phyloP scores from a whole-genome alignment of 169 alveolate species.

The Plasmodium knowlesi region DNA sequence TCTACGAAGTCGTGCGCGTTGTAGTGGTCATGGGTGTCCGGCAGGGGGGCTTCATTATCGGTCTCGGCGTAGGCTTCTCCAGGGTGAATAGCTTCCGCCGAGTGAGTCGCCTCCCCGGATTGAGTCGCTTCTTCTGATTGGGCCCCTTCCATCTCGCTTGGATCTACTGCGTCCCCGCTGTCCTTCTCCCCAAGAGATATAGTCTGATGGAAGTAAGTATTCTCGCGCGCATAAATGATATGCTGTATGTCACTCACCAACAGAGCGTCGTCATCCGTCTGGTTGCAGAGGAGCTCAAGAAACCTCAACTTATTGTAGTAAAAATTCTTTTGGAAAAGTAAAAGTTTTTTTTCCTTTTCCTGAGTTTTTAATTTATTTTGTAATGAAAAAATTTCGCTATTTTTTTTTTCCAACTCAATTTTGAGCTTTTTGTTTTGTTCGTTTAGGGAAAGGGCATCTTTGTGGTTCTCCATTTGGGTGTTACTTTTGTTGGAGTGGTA shows the following conservation, averaged over 20 bases:
- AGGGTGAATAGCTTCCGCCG: not conserved
- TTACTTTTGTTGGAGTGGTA: conserved; percentile 34
- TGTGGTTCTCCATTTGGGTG: conserved; percentile 3
- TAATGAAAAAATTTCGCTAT: conserved; percentile 76
- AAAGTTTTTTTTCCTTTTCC: conserved; percentile 87
- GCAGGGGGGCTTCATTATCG: not conserved
- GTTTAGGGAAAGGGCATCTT: conserved; percentile 12
- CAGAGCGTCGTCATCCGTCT: conserved; percentile 75
- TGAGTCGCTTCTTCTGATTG: not conserved
- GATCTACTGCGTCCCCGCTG: not conserved
- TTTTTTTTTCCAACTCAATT: conserved; percentile 70
- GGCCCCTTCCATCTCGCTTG: not conserved
- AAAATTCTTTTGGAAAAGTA: conserved; percentile 92
- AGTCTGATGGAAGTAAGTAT: conserved; percentile 65
- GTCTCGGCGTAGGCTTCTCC: not conserved
- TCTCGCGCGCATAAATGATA: conserved; percentile 70
- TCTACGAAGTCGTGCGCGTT: not conserved
- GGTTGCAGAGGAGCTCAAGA: conserved; percentile 91
- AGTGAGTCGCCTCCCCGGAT: not conserved
- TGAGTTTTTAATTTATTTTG: conserved; percentile 82
- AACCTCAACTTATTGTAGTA: conserved; percentile 93
- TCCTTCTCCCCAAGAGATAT: conserved; percentile 23
- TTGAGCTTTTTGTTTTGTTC: conserved; percentile 59
- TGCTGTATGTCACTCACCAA: conserved; percentile 47
- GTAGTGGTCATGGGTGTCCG: not conserved